Evolutionary conservation across 768 basidiomycete species (phyloP), one percentile per base, ranked within the genome.

Genomic region (Serendipita sp.): DNA sequence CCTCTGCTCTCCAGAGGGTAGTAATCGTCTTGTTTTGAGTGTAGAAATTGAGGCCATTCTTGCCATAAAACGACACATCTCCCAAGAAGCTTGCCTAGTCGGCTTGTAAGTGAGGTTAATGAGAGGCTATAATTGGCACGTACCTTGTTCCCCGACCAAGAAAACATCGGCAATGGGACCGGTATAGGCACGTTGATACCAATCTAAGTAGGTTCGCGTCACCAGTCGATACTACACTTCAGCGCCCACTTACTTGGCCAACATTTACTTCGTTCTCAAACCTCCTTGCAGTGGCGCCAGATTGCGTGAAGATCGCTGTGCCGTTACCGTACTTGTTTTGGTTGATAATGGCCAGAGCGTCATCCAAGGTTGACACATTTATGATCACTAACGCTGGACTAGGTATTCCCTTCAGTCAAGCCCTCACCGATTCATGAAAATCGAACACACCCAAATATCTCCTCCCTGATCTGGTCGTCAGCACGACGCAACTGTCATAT

Each of bases 11-110:
- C 94, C 94, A 97, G 24, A 97, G 80, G 63, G 89, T 85, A 2
- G 94, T 98, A 3, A 83, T 91, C 1, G 94, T 97, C 91, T 96
- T 97, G 73, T 91, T 86, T 73, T 93, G 88, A 2, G 95, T 98
- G 71, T 93, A 98, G 76, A 98, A 98, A 72, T 89, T 89, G 74
- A 97, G 81, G 26, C 90, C 94, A 66, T 84, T 82, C 73, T 87
- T 88, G 30, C 94, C 94, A 68, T 96, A 96, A 76, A 96, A 94
- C 3, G 85, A 84, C 48, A 91, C 81, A 69, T 94, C 90, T 24
- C 92, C 92, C 62, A 93, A 74, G 68, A 82, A 82, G 68, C 87
- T 90, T 42, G 76, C 84, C 81, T 82, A 41, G 3, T 62, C 64
- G 20, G 22, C 17, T 42, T 22, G n/a, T 48, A 34, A 58, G 44